Evolutionary conservation across 23 red algal species (phyloP).

Genomic region (Gracilaria vermiculophylla): DNA sequence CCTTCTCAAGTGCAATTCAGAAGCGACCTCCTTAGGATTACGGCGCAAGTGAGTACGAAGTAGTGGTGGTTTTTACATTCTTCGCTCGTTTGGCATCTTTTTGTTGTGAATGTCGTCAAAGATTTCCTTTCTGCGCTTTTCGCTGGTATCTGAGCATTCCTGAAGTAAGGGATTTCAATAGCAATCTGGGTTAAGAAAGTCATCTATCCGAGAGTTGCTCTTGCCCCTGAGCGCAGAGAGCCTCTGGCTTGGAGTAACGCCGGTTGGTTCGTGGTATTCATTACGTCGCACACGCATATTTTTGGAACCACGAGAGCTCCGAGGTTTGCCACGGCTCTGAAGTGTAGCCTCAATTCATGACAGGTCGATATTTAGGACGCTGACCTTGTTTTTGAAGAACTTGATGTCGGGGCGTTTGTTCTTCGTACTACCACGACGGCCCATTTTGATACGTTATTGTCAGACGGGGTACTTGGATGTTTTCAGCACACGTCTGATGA

Average conservation of each 20-base stretch:
- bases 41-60: too few species aligned
- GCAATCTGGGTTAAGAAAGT: constrained; percentile 20
- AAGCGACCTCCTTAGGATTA: neutral
- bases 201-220: neutral
- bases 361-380: neutral
- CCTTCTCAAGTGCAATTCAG: neutral
- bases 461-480: neutral
- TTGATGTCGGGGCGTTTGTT: neutral
- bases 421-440: neutral
- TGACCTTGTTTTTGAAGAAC: neutral
- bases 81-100: neutral
- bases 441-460: neutral
- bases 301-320: too few species aligned
- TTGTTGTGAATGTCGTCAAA: neutral
- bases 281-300: too few species aligned
- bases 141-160: neutral
- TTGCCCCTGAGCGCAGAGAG: neutral
- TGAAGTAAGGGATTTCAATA: neutral
- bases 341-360: neutral
- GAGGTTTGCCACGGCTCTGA: too few species aligned
- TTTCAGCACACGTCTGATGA: neutral
- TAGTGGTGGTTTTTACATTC: neutral
- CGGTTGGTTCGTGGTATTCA: too few species aligned
- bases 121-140: neutral
- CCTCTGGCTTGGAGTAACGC: neutral